These are phyloP conservation scores for Pythium volutum DNA, from an alignment of 352 stramenopile species.

Conservation along the genomic window DNA sequence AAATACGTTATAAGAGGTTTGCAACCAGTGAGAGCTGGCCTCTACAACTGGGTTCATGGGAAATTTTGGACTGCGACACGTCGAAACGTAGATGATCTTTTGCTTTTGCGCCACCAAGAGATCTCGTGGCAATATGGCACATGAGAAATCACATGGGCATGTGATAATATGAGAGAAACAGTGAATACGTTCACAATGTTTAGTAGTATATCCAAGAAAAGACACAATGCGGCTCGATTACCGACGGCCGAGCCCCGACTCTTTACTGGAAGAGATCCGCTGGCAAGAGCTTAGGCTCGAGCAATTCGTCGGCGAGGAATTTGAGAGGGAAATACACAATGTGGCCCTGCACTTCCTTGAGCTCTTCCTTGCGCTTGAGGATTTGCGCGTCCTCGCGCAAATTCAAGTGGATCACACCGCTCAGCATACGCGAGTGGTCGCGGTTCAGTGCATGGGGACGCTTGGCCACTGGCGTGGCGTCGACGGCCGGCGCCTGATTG, in stretches of 20 bases:
- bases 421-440: conserved; percentile 37
- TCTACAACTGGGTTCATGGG: background rate
- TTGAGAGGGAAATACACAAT: conserved; percentile 84
- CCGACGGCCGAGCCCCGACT: no score
- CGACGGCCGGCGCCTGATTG: background rate
- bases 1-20: conserved; percentile 6
- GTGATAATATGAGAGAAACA: background rate
- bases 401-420: conserved; percentile 61
- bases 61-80: conserved; percentile 7
- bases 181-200: background rate
- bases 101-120: background rate
- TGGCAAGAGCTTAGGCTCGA: conserved; percentile 81
- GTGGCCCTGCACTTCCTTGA: conserved; percentile 81
- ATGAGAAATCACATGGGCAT: no score
- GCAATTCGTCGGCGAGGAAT: conserved; percentile 78
- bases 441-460: background rate
- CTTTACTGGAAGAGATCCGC: conserved; percentile 40
- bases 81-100: background rate
- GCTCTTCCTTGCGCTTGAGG: conserved; percentile 60
- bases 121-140: no score
- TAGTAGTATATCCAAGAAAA: background rate
- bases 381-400: conserved; percentile 67
- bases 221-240: conserved; percentile 17
- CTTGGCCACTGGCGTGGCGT: background rate
- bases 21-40: background rate